Percentiles rank a stretch among this genome's conserved stretches.
phyloP scores from a whole-genome alignment of 2,329 filamentous ascomycete species.

The Colletotrichum sublineola region DNA sequence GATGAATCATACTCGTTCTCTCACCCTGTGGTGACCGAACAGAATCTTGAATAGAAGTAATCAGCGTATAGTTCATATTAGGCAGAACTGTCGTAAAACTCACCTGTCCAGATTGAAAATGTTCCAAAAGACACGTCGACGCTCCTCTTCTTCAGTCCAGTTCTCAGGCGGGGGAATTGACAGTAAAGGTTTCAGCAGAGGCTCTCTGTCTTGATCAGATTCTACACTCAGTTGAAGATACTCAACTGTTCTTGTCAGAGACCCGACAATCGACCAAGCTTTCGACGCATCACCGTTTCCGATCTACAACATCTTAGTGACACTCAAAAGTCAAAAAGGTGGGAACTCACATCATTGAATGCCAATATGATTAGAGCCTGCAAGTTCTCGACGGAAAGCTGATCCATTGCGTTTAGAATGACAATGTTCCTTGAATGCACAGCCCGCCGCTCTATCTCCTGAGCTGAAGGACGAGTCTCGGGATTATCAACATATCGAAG shows the following conservation, averaged over 20 bases:
- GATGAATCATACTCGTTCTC: neutral
- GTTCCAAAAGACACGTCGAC: conserved; percentile 52
- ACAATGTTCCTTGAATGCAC: conserved; percentile 45
- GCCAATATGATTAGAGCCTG: conserved; percentile 55
- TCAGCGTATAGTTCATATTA: accelerated
- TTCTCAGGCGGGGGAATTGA: conserved; percentile 48
- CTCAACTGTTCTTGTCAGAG: conserved; percentile 43
- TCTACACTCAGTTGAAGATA: conserved; percentile 44
- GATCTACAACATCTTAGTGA: conserved; percentile 34
- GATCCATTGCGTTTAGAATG: conserved; percentile 50
- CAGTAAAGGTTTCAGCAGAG: conserved; percentile 46
- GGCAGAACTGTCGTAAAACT: neutral
- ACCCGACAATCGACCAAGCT: conserved; percentile 43
- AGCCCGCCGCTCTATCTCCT: conserved; percentile 39
- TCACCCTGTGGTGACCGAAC: conserved; percentile 46
- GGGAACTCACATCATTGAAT: conserved; percentile 51
- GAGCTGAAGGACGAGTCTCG: conserved; percentile 45
- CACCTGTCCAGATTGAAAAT: conserved; percentile 51
- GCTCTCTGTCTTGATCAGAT: conserved; percentile 39
- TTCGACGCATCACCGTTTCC: conserved; percentile 43
- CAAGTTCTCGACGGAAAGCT: conserved; percentile 53
- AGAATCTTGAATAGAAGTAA: conserved; percentile 41
- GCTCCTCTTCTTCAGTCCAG: conserved; percentile 51
- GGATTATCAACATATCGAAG: conserved; percentile 47
- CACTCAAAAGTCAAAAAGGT: neutral